Conservation (phyloP, 129 eudicot genomes). For the Scalesia atractyloides region DNA sequence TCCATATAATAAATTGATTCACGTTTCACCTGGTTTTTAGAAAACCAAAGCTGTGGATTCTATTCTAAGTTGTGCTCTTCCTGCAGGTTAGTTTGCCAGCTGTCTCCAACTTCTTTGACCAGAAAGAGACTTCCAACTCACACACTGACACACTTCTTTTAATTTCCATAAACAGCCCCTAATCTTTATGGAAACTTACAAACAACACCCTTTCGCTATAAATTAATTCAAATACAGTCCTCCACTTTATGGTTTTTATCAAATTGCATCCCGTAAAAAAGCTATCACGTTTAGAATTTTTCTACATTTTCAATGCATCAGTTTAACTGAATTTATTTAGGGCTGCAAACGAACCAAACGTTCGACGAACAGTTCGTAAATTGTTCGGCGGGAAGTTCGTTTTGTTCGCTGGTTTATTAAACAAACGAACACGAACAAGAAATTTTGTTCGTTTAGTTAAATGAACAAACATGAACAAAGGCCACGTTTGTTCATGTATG, state of each 20-base stretch:
- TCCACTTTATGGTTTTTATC: constrained; percentile 6
- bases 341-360: too few relatives aligned
- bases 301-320: too few relatives aligned
- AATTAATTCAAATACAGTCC: not conserved
- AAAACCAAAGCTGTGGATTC: constrained; percentile 35
- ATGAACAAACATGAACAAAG: too few relatives aligned
- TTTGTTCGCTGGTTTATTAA: too few relatives aligned
- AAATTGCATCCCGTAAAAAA: not conserved
- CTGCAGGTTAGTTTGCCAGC: constrained; percentile 35
- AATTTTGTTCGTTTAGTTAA: too few relatives aligned
- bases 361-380: too few relatives aligned
- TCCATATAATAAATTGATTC: not conserved
- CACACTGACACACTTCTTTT: not conserved
- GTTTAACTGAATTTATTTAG: too few relatives aligned
- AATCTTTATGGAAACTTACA: constrained; percentile 9
- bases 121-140: constrained; percentile 36
- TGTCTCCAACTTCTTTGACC: constrained; percentile 41
- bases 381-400: too few relatives aligned
- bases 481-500: too few relatives aligned
- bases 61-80: constrained; percentile 24
- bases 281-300: not conserved
- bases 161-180: constrained; percentile 23
- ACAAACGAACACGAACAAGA: too few relatives aligned
- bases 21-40: constrained; percentile 27
- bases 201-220: not conserved